Conservation (phyloP, 257 asterid species). For the Fraxinus americana region DNA sequence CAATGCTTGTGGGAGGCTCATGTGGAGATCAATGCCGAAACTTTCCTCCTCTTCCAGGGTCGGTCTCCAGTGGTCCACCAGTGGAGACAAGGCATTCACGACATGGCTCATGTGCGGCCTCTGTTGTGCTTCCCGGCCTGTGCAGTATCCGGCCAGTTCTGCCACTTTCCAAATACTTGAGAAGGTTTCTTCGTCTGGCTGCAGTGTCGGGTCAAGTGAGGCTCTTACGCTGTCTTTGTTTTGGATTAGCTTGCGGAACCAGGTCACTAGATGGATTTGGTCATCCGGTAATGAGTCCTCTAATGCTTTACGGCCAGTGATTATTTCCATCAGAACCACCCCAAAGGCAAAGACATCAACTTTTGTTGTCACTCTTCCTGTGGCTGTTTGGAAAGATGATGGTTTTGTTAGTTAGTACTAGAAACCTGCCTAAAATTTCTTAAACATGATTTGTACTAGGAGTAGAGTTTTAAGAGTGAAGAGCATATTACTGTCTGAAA, state of each 20-base stretch:
- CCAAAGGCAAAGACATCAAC: slow-evolving; percentile 87
- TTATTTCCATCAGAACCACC: slow-evolving; percentile 82
- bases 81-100: slow-evolving; percentile 61
- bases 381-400: slow-evolving; percentile 45
- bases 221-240: slow-evolving; percentile 46
- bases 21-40: slow-evolving; percentile 34
- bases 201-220: slow-evolving; percentile 51
- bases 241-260: slow-evolving; percentile 58
- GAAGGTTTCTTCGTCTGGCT: slow-evolving; percentile 52
- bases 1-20: slow-evolving; percentile 70
- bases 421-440: neutral
- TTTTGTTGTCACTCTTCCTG: slow-evolving; percentile 86
- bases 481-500: too few species aligned
- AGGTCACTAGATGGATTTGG: slow-evolving; percentile 56
- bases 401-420: slow-evolving; percentile 8
- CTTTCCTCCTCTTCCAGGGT: slow-evolving; percentile 31
- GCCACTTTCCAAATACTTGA: slow-evolving; percentile 56
- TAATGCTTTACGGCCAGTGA: slow-evolving; percentile 71
- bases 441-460: neutral
- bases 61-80: slow-evolving; percentile 86
- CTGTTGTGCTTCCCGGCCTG: slow-evolving; percentile 63
- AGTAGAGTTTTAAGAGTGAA: neutral
- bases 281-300: slow-evolving; percentile 73
- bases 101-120: slow-evolving; percentile 86
- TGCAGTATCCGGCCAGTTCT: slow-evolving; percentile 81